Base-by-base conservation (phyloP, 2,329 filamentous ascomycete genomes). In the Ceratocystis eucalypticola region DNA sequence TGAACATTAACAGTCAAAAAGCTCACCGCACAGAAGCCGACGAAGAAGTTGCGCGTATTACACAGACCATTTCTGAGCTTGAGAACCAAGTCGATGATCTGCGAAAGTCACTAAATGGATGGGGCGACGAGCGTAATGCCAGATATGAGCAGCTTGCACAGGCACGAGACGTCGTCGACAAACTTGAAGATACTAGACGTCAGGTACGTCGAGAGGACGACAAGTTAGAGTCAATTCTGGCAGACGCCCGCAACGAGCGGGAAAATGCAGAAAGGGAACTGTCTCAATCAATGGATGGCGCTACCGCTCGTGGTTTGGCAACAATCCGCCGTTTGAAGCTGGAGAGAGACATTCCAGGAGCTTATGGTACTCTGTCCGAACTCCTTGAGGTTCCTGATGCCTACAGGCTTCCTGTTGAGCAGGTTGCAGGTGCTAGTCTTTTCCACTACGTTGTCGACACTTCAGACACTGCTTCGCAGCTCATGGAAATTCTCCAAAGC, bases 401-500 rank as follows among this genome's bases (percentile, higher is more conserved):
- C 65, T 97, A 96, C 76, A 86, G 91, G 68, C 85, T 92, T 10
- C 91, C 94, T 1, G 88, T 95, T 8, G 94, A 99, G 76, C 91
- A 96, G 71, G 94, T 92, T 64, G 94, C 93, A 1, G 94, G 94
- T 20, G 87, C 87, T 69, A 96, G 91, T 74, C 80, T 99, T 7
- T 99, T 99, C 77, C 91, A 99, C 75, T 96, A 96, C 70, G 86
- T 99, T 10, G 93, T 97, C 55, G 93, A 99, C 74, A 93, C 88
- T 62, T 91, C 95, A 68, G 85, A 88, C 50, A 96, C 92, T 0
- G 91, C 92, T 0, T 91, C 89, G 1, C 84, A 85, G 70, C 83
- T 96, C 44, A 85, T 94, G 55, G 88, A 93, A 70, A 83, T 86
- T 15, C 80, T 99, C 33, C 88, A 91, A 73, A 87, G 86, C 70